Conservation (phyloP, 805 yeast genomes). For the Lipomyces orientalis region DNA sequence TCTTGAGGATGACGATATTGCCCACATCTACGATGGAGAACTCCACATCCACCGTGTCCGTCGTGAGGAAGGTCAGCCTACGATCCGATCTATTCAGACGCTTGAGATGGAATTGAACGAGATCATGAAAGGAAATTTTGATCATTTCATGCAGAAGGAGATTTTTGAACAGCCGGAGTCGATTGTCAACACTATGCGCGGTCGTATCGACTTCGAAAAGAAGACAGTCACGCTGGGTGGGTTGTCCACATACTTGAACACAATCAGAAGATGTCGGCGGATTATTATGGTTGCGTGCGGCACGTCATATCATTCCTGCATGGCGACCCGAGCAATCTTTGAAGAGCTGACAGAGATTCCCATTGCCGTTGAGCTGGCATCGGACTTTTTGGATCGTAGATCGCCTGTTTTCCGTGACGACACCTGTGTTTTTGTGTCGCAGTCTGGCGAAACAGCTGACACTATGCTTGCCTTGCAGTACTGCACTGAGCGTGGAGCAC, state of each 20-base stretch:
- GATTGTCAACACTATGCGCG: conserved; percentile 98
- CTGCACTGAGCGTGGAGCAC: conserved; percentile 95
- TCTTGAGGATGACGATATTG: conserved; percentile 97
- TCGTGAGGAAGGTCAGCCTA: conserved; percentile 73
- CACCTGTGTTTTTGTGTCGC: conserved; percentile 96
- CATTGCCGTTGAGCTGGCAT: conserved; percentile 88
- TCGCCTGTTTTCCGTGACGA: conserved; percentile 99
- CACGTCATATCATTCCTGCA: conserved; percentile 97
- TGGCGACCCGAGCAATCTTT: conserved; percentile 94
- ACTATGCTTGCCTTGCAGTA: conserved; percentile 92
- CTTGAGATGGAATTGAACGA: conserved; percentile 96
- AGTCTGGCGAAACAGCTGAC: conserved; percentile 99
- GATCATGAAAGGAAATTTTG: conserved; percentile 96
- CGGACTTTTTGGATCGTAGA: conserved; percentile 90
- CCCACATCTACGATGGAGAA: conserved; percentile 97
- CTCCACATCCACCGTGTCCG: conserved; percentile 96
- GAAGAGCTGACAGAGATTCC: conserved; percentile 97
- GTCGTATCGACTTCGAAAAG: conserved; percentile 91
- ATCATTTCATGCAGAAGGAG: conserved; percentile 98
- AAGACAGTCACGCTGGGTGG: conserved; percentile 86
- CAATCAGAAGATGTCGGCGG: conserved; percentile 92
- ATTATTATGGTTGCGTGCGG: conserved; percentile 99
- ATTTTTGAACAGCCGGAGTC: conserved; percentile 99
- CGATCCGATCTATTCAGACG: conserved; percentile 94
- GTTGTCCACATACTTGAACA: conserved; percentile 77